Percentiles rank a stretch among this genome's conserved stretches.
Conservation (phyloP, 2,329 filamentous ascomycete genomes). For the Drechslerella stenobrocha region DNA sequence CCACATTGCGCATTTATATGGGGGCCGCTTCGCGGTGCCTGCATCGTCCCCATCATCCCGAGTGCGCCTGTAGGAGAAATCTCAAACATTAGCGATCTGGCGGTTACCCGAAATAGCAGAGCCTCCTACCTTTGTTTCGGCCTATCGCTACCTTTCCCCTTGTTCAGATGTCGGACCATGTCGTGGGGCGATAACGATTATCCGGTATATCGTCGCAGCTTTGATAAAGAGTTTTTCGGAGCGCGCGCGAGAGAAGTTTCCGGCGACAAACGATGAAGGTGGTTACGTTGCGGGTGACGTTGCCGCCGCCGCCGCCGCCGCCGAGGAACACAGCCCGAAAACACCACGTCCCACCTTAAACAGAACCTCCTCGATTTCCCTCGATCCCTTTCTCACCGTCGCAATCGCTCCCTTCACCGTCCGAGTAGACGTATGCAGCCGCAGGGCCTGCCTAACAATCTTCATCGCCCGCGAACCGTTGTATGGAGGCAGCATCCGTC, state of each 20-base stretch:
- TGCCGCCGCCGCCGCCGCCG: slow-evolving; percentile 10
- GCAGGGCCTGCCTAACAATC: background rate
- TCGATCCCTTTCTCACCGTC: slow-evolving; percentile 26
- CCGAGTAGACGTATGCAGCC: slow-evolving; percentile 9
- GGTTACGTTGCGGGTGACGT: slow-evolving; percentile 39
- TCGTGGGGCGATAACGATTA: background rate
- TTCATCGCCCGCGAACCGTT: slow-evolving; percentile 5
- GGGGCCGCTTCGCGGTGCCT: slow-evolving; percentile 57
- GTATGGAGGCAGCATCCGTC: slow-evolving; percentile 89
- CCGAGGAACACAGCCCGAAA: slow-evolving; percentile 34
- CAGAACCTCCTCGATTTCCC: slow-evolving; percentile 44
- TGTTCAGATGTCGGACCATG: slow-evolving; percentile 39
- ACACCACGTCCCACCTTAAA: slow-evolving; percentile 45
- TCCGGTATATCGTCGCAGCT: background rate
- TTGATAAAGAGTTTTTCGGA: too few species aligned
- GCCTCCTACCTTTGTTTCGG: slow-evolving; percentile 17
- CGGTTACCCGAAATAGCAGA: slow-evolving; percentile 9
- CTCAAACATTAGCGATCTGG: slow-evolving; percentile 7
- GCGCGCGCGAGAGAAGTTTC: slow-evolving; percentile 5
- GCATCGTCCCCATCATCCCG: slow-evolving; percentile 39
- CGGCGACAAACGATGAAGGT: slow-evolving; percentile 19
- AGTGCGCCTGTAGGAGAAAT: slow-evolving; percentile 11
- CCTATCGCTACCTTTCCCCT: slow-evolving; percentile 33
- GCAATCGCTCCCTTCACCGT: slow-evolving; percentile 16
- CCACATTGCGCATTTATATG: slow-evolving; percentile 95